Evolutionary conservation across 306 rosid genomes (phyloP).

Genomic region (Macrotyloma uniflorum): DNA sequence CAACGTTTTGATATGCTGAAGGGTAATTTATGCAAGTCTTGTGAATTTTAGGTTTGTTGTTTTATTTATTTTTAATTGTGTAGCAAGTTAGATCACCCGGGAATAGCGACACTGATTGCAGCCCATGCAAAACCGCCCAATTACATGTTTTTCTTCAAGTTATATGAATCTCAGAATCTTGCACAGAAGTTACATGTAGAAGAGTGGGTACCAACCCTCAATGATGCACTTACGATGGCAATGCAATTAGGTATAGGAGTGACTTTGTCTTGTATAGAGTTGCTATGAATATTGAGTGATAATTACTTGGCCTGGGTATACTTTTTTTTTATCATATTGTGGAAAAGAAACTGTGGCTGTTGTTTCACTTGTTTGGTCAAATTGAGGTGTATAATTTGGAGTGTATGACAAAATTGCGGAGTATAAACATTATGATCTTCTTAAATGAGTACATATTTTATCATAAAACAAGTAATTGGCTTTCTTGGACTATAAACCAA

Average conservation of each 20-base stretch:
- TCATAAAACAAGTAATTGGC: neutral
- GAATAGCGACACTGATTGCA: constrained; percentile 69
- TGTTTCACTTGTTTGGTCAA: neutral
- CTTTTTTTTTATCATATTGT: constrained; percentile 1
- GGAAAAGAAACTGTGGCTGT: neutral
- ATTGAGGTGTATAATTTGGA: constrained; percentile 13
- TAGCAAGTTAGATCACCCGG: constrained; percentile 81
- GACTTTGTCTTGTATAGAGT: constrained; percentile 37
- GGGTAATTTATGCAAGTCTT: constrained; percentile 1
- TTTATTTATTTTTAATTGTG: constrained; percentile 33
- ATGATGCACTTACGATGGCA: constrained; percentile 38
- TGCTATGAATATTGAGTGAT: constrained; percentile 14
- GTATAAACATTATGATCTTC: neutral
- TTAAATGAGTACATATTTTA: constrained; percentile 1
- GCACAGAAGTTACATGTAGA: constrained; percentile 69
- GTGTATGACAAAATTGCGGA: neutral
- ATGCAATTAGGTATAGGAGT: constrained; percentile 47
- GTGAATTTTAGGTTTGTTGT: neutral
- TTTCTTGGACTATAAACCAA: constrained; percentile 5
- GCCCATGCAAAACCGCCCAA: constrained; percentile 94
- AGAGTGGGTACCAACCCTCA: constrained; percentile 52
- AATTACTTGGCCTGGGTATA: neutral
- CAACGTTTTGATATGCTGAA: constrained; percentile 1
- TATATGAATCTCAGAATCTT: constrained; percentile 67
- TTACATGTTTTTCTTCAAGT: constrained; percentile 85